Base-by-base conservation (phyloP, 225 moss, liverwort and hornwort species). In the Anthoceros angustus region DNA sequence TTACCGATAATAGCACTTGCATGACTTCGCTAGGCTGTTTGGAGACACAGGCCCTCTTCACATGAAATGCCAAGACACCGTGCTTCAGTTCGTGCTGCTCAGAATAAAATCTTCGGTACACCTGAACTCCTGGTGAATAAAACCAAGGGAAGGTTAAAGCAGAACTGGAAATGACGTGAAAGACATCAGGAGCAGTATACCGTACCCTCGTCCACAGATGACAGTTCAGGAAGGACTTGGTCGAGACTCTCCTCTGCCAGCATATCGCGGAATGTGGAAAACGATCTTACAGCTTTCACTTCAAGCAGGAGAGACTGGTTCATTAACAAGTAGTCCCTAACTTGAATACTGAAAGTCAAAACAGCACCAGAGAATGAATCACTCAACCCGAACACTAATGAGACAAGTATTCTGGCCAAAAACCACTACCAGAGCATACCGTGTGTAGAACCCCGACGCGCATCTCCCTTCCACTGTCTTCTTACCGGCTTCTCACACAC, bases 91-190 rank as follows among this genome's bases (percentile, higher is more conserved):
- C 95, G 68, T 80, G 73, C 60, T 65, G 77, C 72, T 84, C 77
- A 0, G 86, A 77, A 70, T 92, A 98, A 69, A 98, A 92, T 66
- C 70, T 82, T 65, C 95, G 77, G 65, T 92, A 98, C 43, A 89
- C 86, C 66, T 89, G 78, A 38, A 98, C 82, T 60, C 92, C 95
- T 98, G 81, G 38, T 41, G 5, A 26, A 38, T 21, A 24, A 20
- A 20, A 40, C 12, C 40, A n/a, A n/a, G 50, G 32, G 32, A 38
- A 20, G 49, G 26, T 8, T 20, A 55, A 26, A 60, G 24, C 14
- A n/a, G 12, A 48, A n/a, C 24, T 24, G 40, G 25, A 7, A 12
- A 21, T 26, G 55, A 68, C 14, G 38, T 60, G 14, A 64, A 24
- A 25, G 39, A 42, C 3, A 64, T 12, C 23, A 7, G 20, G 20